Base-by-base conservation (phyloP, 1,284 basidiomycete genomes). In the Porodaedalea pini region DNA sequence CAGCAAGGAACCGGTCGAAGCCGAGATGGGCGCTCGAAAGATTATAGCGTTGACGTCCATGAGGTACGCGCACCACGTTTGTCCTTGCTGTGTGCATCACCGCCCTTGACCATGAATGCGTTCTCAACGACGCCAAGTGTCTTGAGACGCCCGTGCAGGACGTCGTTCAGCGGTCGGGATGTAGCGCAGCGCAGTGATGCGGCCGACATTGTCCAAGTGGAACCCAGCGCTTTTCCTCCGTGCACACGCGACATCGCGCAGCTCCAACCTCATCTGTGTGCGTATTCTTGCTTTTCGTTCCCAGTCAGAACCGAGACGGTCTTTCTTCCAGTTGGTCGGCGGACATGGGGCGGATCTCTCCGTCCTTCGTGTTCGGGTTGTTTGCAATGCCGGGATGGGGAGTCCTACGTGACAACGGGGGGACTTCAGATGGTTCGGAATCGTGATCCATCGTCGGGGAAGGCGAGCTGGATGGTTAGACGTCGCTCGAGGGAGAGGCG, bases 161-260 rank as follows among this genome's bases (percentile, higher is more conserved):
- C 85, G 66, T 91, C 88, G 64, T 84, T 88, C 81, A 67, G 90
- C 84, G 1, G 84, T 88, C 17, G 89, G 89, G 59, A 90, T 84
- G 68, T 90, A 92, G 69, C 82, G 85, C 70, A 83, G 83, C 10
- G 85, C 83, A 19, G 90, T 88, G 63, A 92, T 88, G 61, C 89
- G 81, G 10, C 78, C 73, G 60, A 92, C 86, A 66, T 91, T 87
- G 65, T 92, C 80, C 56, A 92, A 74, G 70, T 88, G 92, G 70
- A 91, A 91, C 44, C 89, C 90, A 58, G 86, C 85, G 69, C 84
- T 88, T 68, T 92, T n/a, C 88, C 71, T 92, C 86, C 58, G 90
- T 65, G 64, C 88, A 75, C 50, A 90, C 67, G 23, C 78, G 75
- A 67, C 79, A 82, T 72, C 88, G 84, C 51, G 76, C 73, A 50